phyloP scores from a whole-genome alignment of 2,329 filamentous ascomycete genomes.

The Paraphoma chrysanthemicola region DNA sequence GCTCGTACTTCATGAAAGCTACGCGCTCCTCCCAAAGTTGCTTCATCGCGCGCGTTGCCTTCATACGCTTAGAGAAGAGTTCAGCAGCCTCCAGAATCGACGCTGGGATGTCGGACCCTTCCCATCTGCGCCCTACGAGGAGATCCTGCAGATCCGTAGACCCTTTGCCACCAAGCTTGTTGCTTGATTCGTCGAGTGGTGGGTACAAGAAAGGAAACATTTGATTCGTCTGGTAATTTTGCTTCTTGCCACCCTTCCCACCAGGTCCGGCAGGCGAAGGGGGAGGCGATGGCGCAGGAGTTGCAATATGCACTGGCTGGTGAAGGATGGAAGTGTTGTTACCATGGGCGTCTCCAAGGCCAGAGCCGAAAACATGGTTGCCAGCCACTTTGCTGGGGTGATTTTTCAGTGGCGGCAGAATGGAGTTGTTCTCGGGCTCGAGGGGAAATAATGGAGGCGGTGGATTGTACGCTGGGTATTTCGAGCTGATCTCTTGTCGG shows the following conservation, averaged over 20 bases:
- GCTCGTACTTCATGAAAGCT: slow-evolving; percentile 87
- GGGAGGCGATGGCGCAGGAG: slow-evolving; percentile 91
- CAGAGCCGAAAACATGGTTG: slow-evolving; percentile 59
- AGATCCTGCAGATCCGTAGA: slow-evolving; percentile 79
- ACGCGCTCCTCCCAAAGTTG: slow-evolving; percentile 96
- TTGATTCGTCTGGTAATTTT: slow-evolving; percentile 99
- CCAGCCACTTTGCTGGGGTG: slow-evolving; percentile 65
- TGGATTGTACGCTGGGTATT: slow-evolving; percentile 95
- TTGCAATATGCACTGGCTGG: slow-evolving; percentile 98
- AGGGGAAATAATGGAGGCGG: slow-evolving; percentile 83
- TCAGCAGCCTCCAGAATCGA: slow-evolving; percentile 96
- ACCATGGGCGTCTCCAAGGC: slow-evolving; percentile 55
- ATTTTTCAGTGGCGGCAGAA: slow-evolving; percentile 83
- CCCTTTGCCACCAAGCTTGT: slow-evolving; percentile 89
- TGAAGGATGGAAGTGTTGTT: slow-evolving; percentile 78
- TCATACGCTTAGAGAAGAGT: slow-evolving; percentile 86
- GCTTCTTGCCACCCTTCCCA: slow-evolving; percentile 95
- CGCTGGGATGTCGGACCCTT: slow-evolving; percentile 90
- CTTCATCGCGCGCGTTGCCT: slow-evolving; percentile 88
- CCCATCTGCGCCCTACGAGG: slow-evolving; percentile 84
- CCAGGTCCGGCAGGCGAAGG: slow-evolving; percentile 84
- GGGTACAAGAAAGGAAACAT: slow-evolving; percentile 99
- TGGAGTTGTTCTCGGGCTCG: slow-evolving; percentile 88
- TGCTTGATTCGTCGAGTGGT: slow-evolving; percentile 86
- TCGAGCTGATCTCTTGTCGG: slow-evolving; percentile 94